Evolutionary conservation across 495 filamentous ascomycete species (phyloP).

Genomic region (Massariosphaeria phaeospora): DNA sequence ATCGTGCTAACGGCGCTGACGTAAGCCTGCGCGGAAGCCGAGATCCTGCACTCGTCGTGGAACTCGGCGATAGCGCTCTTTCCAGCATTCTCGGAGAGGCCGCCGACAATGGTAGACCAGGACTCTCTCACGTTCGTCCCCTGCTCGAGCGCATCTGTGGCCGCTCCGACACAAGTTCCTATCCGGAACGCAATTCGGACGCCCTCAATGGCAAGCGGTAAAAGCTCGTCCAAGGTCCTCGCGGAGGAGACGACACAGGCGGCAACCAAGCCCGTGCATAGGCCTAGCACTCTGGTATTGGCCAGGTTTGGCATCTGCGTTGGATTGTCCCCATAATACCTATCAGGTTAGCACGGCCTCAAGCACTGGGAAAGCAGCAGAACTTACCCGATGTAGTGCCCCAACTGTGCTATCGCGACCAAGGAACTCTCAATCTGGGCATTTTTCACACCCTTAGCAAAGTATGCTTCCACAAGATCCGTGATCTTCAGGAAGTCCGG

Average conservation of each 20-base stretch:
- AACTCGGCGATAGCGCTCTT: slow-evolving; percentile 48
- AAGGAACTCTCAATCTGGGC: slow-evolving; percentile 62
- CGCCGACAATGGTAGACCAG: slow-evolving; percentile 55
- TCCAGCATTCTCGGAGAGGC: slow-evolving; percentile 44
- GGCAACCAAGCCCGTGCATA: slow-evolving; percentile 71
- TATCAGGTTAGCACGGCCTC: slow-evolving; percentile 39
- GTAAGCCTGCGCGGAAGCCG: slow-evolving; percentile 60
- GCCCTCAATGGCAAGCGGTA: slow-evolving; percentile 62
- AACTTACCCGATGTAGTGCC: slow-evolving; percentile 70
- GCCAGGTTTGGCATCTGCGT: slow-evolving; percentile 41
- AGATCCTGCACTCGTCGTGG: slow-evolving; percentile 53
- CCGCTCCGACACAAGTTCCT: slow-evolving; percentile 55
- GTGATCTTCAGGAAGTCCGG: slow-evolving; percentile 64
- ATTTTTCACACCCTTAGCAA: slow-evolving; percentile 51
- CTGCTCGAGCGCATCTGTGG: slow-evolving; percentile 50
- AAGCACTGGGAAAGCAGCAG: not conserved
- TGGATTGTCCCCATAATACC: slow-evolving; percentile 52
- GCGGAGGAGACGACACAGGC: slow-evolving; percentile 66
- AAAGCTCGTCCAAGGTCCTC: slow-evolving; percentile 60
- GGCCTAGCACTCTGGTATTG: slow-evolving; percentile 53
- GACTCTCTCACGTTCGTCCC: slow-evolving; percentile 47
- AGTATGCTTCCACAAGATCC: slow-evolving; percentile 66
- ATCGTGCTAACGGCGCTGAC: slow-evolving; percentile 67
- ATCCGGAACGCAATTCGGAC: slow-evolving; percentile 69
- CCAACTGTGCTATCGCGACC: slow-evolving; percentile 65